Conservation (phyloP, 805 yeast genomes). For the Maudiozyma bulderi region DNA sequence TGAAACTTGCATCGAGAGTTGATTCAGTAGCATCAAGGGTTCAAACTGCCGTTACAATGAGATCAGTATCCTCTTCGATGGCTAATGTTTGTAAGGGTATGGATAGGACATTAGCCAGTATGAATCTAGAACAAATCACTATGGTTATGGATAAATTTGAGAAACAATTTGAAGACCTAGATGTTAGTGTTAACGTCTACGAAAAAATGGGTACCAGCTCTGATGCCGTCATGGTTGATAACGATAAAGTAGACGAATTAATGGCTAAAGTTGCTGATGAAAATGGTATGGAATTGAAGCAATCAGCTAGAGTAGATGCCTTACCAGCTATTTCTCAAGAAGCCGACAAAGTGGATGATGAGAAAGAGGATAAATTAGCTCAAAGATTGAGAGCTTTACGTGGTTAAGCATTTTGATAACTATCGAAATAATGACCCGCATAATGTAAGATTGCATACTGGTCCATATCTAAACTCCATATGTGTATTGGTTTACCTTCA, state of each 20-base stretch:
- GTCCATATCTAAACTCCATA: too few species aligned
- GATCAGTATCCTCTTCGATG: slow-evolving; percentile 91
- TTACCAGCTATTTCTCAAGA: slow-evolving; percentile 50
- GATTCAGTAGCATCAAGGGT: slow-evolving; percentile 95
- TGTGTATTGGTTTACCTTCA: too few species aligned
- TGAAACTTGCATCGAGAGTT: slow-evolving; percentile 76
- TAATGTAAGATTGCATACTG: too few species aligned
- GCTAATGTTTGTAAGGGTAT: slow-evolving; percentile 85
- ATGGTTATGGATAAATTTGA: slow-evolving; percentile 96
- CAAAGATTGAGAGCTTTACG: slow-evolving; percentile 85
- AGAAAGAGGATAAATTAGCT: slow-evolving; percentile 78
- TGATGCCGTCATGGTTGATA: slow-evolving; percentile 84
- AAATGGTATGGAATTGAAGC: slow-evolving; percentile 89
- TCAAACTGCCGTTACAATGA: slow-evolving; percentile 97
- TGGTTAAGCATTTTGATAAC: slow-evolving; percentile 19
- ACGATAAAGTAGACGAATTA: slow-evolving; percentile 85
- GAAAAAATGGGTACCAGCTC: slow-evolving; percentile 84
- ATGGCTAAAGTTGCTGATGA: slow-evolving; percentile 93
- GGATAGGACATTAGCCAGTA: slow-evolving; percentile 91
- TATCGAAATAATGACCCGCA: too few species aligned
- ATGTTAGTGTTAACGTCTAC: slow-evolving; percentile 86
- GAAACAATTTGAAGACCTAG: slow-evolving; percentile 89
- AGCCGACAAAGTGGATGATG: slow-evolving; percentile 40
- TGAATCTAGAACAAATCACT: slow-evolving; percentile 90
- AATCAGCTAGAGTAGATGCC: slow-evolving; percentile 48